Conservation (phyloP, 306 rosid genomes). For the Cyclanthera cordifolia region DNA sequence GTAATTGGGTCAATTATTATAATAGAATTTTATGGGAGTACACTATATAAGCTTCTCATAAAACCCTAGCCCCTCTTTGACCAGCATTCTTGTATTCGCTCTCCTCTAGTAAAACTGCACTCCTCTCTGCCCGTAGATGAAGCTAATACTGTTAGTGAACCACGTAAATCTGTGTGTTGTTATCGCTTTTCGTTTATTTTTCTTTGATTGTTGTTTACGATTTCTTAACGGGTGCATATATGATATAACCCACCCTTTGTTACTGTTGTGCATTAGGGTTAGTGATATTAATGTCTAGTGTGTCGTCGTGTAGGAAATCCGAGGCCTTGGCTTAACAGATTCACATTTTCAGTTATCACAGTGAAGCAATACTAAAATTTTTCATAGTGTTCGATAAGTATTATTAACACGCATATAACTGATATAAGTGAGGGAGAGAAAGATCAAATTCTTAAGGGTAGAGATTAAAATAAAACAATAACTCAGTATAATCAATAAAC, state of each 20-base stretch:
- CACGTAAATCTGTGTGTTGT: no score
- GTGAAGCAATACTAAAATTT: not conserved
- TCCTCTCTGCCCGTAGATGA: no score
- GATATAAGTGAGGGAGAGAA: not conserved
- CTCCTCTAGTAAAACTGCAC: no score
- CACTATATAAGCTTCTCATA: no score
- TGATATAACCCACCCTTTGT: not conserved
- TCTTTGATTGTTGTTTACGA: no score
- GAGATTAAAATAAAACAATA: not conserved
- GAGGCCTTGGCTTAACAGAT: not conserved
- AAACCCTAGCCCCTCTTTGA: no score
- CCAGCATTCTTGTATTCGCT: no score
- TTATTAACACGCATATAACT: not conserved
- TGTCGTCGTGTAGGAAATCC: not conserved
- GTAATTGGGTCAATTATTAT: no score
- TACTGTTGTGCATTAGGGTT: not conserved
- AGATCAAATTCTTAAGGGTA: not conserved
- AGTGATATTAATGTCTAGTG: not conserved
- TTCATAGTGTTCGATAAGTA: not conserved
- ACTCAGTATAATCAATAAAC: constrained; percentile 2
- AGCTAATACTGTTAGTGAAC: no score
- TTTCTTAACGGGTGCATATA: no score
- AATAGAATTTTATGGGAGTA: no score
- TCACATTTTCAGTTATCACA: not conserved
- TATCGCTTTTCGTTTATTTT: no score